Base-by-base conservation (phyloP, 441 rosid genomes). In the Kokia cookei region DNA sequence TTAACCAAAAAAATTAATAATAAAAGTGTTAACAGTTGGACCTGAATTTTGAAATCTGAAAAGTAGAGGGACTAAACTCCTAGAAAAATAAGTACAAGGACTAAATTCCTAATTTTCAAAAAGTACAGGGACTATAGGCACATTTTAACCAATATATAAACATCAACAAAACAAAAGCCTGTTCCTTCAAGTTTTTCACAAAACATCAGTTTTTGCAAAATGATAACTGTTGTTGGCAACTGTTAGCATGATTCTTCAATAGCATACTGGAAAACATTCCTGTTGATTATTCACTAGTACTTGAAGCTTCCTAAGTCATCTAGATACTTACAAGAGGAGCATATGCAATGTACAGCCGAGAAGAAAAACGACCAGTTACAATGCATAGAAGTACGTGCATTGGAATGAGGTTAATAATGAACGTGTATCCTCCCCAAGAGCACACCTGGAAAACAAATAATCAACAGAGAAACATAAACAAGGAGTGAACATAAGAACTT, bases 361-460 rank as follows among this genome's bases (percentile, higher is more conserved):
- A 83, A 78, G 99, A 94, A 86, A 86, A 94, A 75, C 98, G 92
- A 68, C 98, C 98, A 76, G 98, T 96, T 75, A 94, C 97, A 43
- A 96, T 91, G 89, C 99, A 96, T 72, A 94, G 78, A 79, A 96
- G 94, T 72, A 85, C 98, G 72, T 96, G 98, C 93, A 94, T 96
- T 62, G 98, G 99, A 81, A 96, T 94, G 77, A 96, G 94, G 81
- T 96, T 96, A 86, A 96, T 93, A 79, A 96, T 96, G 79, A 94
- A 93, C 66, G 98, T 96, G 86, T 96, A 94, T 53, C 99, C 99
- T 86, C 98, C 99, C 99, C 99, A 93, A 40, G 99, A 96, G 85
- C 98, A 94, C 50, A 96, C 99, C 98, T 94, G 84, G 57, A 84
- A 82, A 82, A 48, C 73, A 75, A 70, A 67, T 17, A 55, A 72